Evolutionary conservation across 768 basidiomycete genomes (phyloP), one percentile per base, ranked within the genome.

Genomic region (Sporobolomyces pararoseus): DNA sequence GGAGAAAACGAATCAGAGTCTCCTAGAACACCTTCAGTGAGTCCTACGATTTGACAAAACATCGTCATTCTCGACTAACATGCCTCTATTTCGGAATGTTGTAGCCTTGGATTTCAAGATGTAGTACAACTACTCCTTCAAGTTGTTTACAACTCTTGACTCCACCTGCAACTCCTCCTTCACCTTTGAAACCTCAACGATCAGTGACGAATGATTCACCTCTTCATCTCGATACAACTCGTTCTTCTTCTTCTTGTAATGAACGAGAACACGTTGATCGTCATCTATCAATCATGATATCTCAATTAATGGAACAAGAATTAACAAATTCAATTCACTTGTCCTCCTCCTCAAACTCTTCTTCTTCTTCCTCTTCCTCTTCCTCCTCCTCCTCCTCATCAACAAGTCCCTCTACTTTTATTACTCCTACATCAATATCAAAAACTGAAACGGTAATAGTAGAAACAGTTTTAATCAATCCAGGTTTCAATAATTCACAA

Each of bases 41-140:
- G 63, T 29, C 34, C 42, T 29, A 35, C 51, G 19, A 32, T 3
- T 10, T 51, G 27, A 51, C 46, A 10, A 9, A 13, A 29, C 39
- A 23, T 39, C 25, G 25, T 21, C 52, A 65, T 52, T 19, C 25
- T 27, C 51, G n/a, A 44, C 16, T 21, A 12, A 16, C 10, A 5
- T 34, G 19, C 19, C 21, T 10, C 39, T 19, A 14, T 13, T 14
- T 27, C 27, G 39, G 9, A 9, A 42, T 9, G 9, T 42, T 17
- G 39, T 42, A 66, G 69, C 69, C 69, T 23, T 66, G 69, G 69
- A 47, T 71, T 23, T 44, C 54, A 3, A 59, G 59, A 31, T 59
- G 27, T n/a, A 3, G 44, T 10, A 10, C 23, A 9, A 13, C 39
- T 9, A 42, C 39, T 42, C 39, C 39, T 21, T 44, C 58, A 12